These are phyloP conservation scores for Solanum commersonii DNA, from an alignment of 257 asterid genomes.

Conservation along the genomic window DNA sequence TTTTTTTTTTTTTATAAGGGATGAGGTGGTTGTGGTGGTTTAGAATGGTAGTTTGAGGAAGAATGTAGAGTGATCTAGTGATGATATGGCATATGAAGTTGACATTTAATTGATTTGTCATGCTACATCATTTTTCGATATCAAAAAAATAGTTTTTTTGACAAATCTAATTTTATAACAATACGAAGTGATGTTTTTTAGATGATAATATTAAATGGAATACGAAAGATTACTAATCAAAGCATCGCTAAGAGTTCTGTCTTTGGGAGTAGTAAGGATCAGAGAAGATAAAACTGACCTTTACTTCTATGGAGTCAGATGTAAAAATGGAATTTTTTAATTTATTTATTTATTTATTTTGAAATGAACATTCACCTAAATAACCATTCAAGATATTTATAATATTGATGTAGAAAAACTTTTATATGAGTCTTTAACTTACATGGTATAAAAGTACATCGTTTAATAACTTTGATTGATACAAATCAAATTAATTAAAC, in stretches of 20 bases:
- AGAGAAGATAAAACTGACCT: no score
- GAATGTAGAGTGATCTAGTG: neutral
- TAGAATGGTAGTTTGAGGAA: neutral
- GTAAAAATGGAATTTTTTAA: fast-evolving
- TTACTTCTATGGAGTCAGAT: fast-evolving
- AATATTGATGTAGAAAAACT: neutral
- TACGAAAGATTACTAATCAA: neutral
- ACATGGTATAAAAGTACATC: neutral
- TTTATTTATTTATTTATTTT: neutral
- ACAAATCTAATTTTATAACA: neutral
- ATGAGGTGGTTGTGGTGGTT: neutral
- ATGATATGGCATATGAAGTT: neutral
- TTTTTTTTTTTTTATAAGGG: neutral
- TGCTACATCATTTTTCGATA: neutral
- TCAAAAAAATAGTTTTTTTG: neutral
- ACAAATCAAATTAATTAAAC: neutral
- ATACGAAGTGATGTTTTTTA: neutral
- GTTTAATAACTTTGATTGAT: neutral
- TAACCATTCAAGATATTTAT: neutral
- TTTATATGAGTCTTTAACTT: neutral
- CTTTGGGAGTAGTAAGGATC: no score
- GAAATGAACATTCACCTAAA: neutral
- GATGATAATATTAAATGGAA: no score
- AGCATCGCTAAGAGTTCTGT: no score
- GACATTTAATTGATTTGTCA: neutral